These are phyloP conservation scores for Fragaria iinumae DNA, from an alignment of 306 rosid genomes.

Conservation along the genomic window DNA sequence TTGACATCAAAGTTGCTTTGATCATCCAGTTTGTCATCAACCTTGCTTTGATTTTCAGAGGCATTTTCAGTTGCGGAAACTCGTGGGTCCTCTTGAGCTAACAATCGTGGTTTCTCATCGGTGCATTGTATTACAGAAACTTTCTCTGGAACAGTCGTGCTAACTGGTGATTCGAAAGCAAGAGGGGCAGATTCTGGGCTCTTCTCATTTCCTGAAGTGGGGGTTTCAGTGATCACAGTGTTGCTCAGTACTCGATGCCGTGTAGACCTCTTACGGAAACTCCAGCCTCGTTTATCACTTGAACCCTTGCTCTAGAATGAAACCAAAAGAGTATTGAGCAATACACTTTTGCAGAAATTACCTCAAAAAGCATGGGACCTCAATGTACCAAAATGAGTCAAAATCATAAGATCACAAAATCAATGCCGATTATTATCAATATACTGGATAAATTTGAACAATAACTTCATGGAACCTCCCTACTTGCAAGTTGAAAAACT, in stretches of 20 bases:
- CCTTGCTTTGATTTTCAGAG: conserved; percentile 15
- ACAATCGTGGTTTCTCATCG: conserved; percentile 55
- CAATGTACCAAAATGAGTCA: not conserved
- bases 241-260: conserved; percentile 91
- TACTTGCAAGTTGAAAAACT: not conserved
- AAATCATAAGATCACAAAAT: not conserved
- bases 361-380: not conserved
- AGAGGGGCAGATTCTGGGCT: conserved; percentile 46
- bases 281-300: conserved; percentile 87
- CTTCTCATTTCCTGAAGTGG: conserved; percentile 60
- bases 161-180: conserved; percentile 42
- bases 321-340: not conserved
- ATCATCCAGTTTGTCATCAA: conserved; percentile 45
- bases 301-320: conserved; percentile 60
- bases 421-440: not conserved
- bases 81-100: conserved; percentile 38
- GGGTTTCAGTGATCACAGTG: conserved; percentile 59
- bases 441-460: not conserved
- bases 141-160: conserved; percentile 57
- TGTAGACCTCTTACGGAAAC: conserved; percentile 84
- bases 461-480: not conserved
- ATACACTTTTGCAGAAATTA: not conserved
- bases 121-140: conserved; percentile 37
- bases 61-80: conserved; percentile 25
- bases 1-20: conserved; percentile 2